Evolutionary conservation across 352 stramenopile genomes (phyloP).

Genomic region (Salisapilia sapeloensis): DNA sequence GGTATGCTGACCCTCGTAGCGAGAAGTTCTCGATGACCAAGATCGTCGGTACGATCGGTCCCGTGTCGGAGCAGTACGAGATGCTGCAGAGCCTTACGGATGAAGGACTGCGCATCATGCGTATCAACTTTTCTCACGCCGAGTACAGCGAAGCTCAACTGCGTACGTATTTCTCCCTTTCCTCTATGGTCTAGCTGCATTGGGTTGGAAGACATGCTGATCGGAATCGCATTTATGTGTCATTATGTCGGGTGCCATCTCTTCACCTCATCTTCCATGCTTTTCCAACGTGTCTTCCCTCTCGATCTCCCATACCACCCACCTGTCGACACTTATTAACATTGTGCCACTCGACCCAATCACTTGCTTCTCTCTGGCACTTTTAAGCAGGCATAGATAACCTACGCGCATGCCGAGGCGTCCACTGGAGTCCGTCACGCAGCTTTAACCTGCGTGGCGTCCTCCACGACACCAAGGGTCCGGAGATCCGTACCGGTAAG

Average conservation of each 20-base stretch:
- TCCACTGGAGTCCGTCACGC: constrained; percentile 43
- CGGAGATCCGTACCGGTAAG: constrained; percentile 88
- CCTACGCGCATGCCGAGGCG: constrained; percentile 55
- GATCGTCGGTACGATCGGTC: constrained; percentile 90
- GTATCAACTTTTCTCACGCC: constrained; percentile 94
- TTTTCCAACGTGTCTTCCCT: too few relatives aligned
- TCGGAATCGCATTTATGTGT: constrained; percentile 1
- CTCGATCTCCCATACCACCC: too few relatives aligned
- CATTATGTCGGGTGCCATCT: constrained; percentile 1
- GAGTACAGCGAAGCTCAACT: constrained; percentile 70
- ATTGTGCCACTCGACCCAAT: not conserved
- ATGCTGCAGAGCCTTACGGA: constrained; percentile 74
- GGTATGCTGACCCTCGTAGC: constrained; percentile 64
- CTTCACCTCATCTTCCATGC: not conserved
- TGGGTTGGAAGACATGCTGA: constrained; percentile 2
- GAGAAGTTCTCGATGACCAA: constrained; percentile 83
- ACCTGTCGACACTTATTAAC: too few relatives aligned
- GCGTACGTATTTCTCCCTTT: constrained; percentile 7
- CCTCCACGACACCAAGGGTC: constrained; percentile 89
- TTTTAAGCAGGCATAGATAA: constrained; percentile 28
- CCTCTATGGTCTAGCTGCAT: too few relatives aligned
- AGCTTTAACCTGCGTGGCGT: constrained; percentile 86
- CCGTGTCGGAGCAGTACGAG: constrained; percentile 51
- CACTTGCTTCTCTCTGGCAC: not conserved
- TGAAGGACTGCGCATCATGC: constrained; percentile 84